Conservation (phyloP, 371 early-diverging fungal genomes). For the Saksenaea vasiformis region DNA sequence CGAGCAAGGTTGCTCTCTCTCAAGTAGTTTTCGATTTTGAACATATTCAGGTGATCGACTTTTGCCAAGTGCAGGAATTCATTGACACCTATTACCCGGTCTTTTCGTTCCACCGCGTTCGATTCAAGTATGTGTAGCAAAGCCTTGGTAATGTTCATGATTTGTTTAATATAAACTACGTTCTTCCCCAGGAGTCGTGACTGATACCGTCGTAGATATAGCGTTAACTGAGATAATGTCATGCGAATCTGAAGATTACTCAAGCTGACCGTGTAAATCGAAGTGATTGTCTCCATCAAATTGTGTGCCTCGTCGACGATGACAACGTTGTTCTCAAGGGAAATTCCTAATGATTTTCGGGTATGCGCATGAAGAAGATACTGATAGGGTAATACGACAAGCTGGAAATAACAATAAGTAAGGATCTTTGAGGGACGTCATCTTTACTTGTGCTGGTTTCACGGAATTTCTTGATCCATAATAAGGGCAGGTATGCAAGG, state of each 20-base stretch:
- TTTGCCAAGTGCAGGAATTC: slow-evolving; percentile 70
- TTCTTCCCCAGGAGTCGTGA: slow-evolving; percentile 74
- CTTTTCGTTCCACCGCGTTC: slow-evolving; percentile 25
- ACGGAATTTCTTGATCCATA: slow-evolving; percentile 80
- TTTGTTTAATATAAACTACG: slow-evolving; percentile 75
- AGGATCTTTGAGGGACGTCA: not conserved
- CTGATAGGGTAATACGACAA: slow-evolving; percentile 89
- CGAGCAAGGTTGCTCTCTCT: slow-evolving; percentile 72
- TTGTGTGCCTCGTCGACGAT: slow-evolving; percentile 95
- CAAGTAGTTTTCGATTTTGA: slow-evolving; percentile 77
- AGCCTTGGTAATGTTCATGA: slow-evolving; percentile 51
- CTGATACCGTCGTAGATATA: slow-evolving; percentile 75
- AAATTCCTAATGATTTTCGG: slow-evolving; percentile 78
- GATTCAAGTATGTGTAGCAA: slow-evolving; percentile 31
- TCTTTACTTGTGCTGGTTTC: slow-evolving; percentile 57
- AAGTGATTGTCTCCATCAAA: slow-evolving; percentile 71
- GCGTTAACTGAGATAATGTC: slow-evolving; percentile 57
- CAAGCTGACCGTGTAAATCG: slow-evolving; percentile 59
- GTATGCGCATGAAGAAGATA: slow-evolving; percentile 75
- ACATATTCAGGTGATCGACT: slow-evolving; percentile 87
- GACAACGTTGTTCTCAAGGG: slow-evolving; percentile 72
- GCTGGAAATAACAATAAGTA: slow-evolving; percentile 16
- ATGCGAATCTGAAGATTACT: slow-evolving; percentile 46
- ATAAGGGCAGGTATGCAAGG: slow-evolving; percentile 81
- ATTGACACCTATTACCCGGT: slow-evolving; percentile 57